These are phyloP conservation scores for Macrocybe gigantea DNA, from an alignment of 768 basidiomycete species.

Conservation along the genomic window DNA sequence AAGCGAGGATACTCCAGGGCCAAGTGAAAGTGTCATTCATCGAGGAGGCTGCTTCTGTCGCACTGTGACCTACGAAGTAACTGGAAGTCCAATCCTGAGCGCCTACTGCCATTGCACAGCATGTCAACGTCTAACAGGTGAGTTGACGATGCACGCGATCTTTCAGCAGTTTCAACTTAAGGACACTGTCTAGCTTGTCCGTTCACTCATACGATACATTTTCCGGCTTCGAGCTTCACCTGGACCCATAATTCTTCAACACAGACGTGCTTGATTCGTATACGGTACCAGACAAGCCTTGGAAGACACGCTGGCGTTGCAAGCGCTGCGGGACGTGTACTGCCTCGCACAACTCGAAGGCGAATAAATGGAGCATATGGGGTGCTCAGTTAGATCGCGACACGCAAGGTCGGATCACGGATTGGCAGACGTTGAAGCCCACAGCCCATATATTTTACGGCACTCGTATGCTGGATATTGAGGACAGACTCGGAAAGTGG, in stretches of 20 bases:
- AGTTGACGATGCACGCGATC: conserved; percentile 4
- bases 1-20: not conserved
- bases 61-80: conserved; percentile 39
- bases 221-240: conserved; percentile 39
- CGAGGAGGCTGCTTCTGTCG: conserved; percentile 59
- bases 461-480: conserved; percentile 51
- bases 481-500: conserved; percentile 58
- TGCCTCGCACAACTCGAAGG: conserved; percentile 45
- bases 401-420: conserved; percentile 39
- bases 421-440: conserved; percentile 53
- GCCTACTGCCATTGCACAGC: conserved; percentile 68
- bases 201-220: conserved; percentile 59
- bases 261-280: conserved; percentile 38
- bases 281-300: conserved; percentile 40
- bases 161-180: not conserved
- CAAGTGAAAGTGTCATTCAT: conserved; percentile 14
- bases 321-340: conserved; percentile 52
- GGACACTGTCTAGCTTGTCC: conserved; percentile 37
- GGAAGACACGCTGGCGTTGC: conserved; percentile 62
- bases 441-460: conserved; percentile 65
- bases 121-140: conserved; percentile 60
- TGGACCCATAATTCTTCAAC: conserved; percentile 44
- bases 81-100: conserved; percentile 43
- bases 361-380: conserved; percentile 50
- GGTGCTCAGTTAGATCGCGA: conserved; percentile 52